phyloP scores from a whole-genome alignment of 2,329 filamentous ascomycete genomes.

The Diaporthe sp. region DNA sequence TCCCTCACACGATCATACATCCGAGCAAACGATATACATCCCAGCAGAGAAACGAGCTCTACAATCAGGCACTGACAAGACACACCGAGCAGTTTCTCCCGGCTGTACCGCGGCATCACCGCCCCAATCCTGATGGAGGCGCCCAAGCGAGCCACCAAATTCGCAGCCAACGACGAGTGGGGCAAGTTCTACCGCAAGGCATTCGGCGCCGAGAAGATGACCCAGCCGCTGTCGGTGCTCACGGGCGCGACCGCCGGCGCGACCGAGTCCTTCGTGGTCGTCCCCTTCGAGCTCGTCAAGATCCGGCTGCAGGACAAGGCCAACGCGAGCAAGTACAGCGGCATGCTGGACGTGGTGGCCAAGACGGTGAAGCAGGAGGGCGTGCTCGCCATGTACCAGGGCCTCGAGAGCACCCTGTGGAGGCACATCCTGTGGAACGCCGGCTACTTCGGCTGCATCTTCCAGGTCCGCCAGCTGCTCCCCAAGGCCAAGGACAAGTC shows the following conservation, averaged over 20 bases:
- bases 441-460: conserved; percentile 98
- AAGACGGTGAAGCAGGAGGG: conserved; percentile 91
- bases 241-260: conserved; percentile 96
- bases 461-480: conserved; percentile 90
- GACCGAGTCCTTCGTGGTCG: conserved; percentile 95
- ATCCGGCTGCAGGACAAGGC: conserved; percentile 97
- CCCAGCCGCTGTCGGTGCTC: conserved; percentile 88
- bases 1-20: background rate
- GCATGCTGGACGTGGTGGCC: conserved; percentile 82
- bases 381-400: conserved; percentile 91
- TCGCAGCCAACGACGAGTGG: conserved; percentile 99
- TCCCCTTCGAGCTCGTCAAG: conserved; percentile 98
- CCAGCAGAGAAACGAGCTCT: background rate
- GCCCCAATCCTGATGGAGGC: conserved; percentile 96
- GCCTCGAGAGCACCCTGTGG: conserved; percentile 96
- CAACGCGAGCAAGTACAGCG: conserved; percentile 87
- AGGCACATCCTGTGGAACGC: conserved; percentile 87
- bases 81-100: conserved; percentile 74
- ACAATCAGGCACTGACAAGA: conserved; percentile 32
- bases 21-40: background rate
- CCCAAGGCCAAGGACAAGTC: conserved; percentile 85
- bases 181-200: conserved; percentile 90
- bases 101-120: conserved; percentile 94
- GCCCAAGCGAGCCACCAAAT: conserved; percentile 94
- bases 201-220: conserved; percentile 90